These are phyloP conservation scores for Eucalyptus guilfoylei DNA, from an alignment of 345 rosid species.

Conservation along the genomic window DNA sequence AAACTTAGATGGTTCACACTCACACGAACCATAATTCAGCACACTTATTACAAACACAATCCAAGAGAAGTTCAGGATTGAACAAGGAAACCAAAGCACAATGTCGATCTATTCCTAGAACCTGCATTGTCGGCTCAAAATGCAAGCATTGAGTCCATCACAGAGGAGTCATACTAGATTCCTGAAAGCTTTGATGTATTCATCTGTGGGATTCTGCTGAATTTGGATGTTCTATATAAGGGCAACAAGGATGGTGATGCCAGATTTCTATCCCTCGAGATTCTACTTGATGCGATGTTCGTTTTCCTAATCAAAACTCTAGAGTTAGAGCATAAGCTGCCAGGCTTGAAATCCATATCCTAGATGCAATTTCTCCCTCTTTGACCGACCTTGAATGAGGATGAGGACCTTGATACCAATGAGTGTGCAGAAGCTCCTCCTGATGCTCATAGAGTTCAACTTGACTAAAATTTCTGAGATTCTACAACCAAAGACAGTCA, in stretches of 20 bases:
- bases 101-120: too few relatives aligned
- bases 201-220: conserved; percentile 61
- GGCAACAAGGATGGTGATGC: conserved; percentile 91
- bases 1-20: too few relatives aligned
- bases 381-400: conserved; percentile 75
- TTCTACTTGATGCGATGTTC: conserved; percentile 70
- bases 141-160: too few relatives aligned
- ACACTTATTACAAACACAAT: too few relatives aligned
- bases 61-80: too few relatives aligned
- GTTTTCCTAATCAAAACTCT: conserved; percentile 55
- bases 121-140: too few relatives aligned
- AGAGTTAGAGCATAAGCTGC: conserved; percentile 31
- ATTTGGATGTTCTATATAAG: conserved; percentile 62
- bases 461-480: too few relatives aligned
- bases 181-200: conserved; percentile 38
- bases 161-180: too few relatives aligned
- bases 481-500: too few relatives aligned
- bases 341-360: conserved; percentile 58
- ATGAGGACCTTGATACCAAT: conserved; percentile 86
- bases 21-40: too few relatives aligned
- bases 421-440: conserved; percentile 83
- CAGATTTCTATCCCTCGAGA: conserved; percentile 74
- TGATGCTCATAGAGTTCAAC: conserved; percentile 41
- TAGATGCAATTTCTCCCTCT: conserved; percentile 84
- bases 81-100: too few relatives aligned